Conservation (phyloP, 2,329 filamentous ascomycete species). For the Epichloe festucae region DNA sequence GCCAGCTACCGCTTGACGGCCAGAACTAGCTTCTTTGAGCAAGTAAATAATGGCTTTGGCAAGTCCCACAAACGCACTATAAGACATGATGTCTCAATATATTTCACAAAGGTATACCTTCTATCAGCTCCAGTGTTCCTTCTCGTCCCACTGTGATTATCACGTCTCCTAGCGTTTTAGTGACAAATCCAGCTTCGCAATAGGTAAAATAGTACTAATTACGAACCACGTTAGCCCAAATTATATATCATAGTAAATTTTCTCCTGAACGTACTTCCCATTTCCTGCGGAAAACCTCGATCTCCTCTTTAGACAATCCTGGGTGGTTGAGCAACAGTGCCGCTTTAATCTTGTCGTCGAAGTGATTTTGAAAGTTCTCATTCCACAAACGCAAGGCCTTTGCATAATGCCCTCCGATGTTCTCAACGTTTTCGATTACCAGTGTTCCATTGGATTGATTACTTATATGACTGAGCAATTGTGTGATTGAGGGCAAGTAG, state of each 20-base stretch:
- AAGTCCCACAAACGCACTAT: background rate
- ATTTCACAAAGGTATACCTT: conserved; percentile 48
- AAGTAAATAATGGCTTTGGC: background rate
- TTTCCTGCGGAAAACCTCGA: conserved; percentile 56
- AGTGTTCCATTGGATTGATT: conserved; percentile 47
- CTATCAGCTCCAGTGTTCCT: conserved; percentile 54
- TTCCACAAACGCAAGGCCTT: conserved; percentile 57
- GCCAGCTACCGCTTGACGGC: background rate
- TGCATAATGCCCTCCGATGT: conserved; percentile 62
- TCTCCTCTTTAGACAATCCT: conserved; percentile 45
- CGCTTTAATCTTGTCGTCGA: conserved; percentile 45
- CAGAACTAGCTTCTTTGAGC: background rate
- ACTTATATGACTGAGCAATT: conserved; percentile 46
- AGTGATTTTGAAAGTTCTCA: conserved; percentile 51
- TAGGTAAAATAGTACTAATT: conserved; percentile 59
- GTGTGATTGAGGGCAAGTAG: conserved; percentile 47
- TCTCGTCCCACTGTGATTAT: conserved; percentile 59
- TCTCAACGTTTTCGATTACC: conserved; percentile 54
- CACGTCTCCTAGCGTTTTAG: conserved; percentile 59
- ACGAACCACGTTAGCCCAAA: conserved; percentile 6
- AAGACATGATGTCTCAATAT: background rate
- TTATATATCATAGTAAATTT: background rate
- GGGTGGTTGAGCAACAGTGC: conserved; percentile 46
- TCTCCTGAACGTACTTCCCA: conserved; percentile 43
- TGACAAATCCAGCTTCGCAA: conserved; percentile 60